Conservation (phyloP, 257 asterid genomes). For the Ballota nigra region DNA sequence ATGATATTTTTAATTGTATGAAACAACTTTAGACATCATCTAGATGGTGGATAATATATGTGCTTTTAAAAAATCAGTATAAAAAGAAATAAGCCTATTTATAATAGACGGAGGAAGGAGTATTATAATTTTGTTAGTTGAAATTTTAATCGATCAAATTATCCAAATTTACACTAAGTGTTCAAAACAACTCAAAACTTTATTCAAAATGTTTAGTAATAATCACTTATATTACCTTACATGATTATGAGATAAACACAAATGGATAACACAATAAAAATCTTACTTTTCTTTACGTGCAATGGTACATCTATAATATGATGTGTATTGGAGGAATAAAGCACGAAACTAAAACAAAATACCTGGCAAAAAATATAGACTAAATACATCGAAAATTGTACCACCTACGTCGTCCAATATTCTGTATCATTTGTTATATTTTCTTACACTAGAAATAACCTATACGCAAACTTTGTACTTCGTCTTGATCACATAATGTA, state of each 20-base stretch:
- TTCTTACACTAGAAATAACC: background rate
- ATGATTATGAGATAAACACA: too few species aligned
- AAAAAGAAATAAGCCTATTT: too few species aligned
- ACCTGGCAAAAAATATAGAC: background rate
- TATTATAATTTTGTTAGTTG: too few species aligned
- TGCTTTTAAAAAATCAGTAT: too few species aligned
- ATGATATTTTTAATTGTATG: too few species aligned
- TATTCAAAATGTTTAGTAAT: background rate
- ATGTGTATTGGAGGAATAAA: background rate
- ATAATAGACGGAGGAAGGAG: too few species aligned
- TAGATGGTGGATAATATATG: too few species aligned
- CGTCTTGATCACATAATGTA: background rate
- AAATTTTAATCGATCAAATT: too few species aligned
- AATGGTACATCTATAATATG: background rate
- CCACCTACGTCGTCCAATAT: background rate
- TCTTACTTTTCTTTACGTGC: too few species aligned
- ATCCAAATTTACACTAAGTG: background rate
- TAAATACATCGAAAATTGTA: background rate
- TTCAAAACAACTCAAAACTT: background rate
- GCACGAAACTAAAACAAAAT: background rate
- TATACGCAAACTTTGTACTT: background rate
- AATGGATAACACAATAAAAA: too few species aligned
- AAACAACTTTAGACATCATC: too few species aligned
- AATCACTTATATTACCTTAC: too few species aligned
- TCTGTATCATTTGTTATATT: background rate